Evolutionary conservation across 1,284 basidiomycete species (phyloP).

Genomic region (Pseudozyma flocculosa): DNA sequence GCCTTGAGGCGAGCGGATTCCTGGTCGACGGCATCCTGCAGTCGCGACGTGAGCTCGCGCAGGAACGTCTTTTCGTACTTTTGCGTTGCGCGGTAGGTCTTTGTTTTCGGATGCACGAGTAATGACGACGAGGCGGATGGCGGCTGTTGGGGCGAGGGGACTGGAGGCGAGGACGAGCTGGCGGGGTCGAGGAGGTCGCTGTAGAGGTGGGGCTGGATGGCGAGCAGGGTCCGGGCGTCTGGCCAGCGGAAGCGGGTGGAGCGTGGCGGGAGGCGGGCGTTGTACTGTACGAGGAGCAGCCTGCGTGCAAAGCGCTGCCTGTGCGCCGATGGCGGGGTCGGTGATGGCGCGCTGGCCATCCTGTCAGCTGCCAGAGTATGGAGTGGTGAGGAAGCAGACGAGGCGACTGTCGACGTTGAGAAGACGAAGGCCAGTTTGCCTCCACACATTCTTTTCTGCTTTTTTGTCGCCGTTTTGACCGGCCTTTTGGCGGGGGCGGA

Average conservation of each 20-base stretch:
- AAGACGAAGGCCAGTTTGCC: too few species aligned
- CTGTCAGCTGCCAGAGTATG: too few species aligned
- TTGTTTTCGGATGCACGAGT: neutral
- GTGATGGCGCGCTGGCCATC: too few species aligned
- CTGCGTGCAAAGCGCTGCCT: slow-evolving; percentile 6
- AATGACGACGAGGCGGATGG: neutral
- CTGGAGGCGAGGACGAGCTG: too few species aligned
- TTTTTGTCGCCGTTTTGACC: too few species aligned
- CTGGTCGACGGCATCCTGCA: slow-evolving; percentile 26
- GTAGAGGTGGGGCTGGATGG: slow-evolving; percentile 18
- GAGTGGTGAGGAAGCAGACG: too few species aligned
- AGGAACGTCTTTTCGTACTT: slow-evolving; percentile 28
- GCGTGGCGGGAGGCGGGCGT: slow-evolving; percentile 22
- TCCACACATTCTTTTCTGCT: too few species aligned
- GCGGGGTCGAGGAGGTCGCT: slow-evolving; percentile 23
- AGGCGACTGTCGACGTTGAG: too few species aligned
- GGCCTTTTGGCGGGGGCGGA: too few species aligned
- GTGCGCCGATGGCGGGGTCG: too few species aligned
- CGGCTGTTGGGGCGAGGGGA: neutral
- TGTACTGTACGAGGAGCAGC: slow-evolving; percentile 24
- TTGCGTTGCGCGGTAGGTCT: slow-evolving; percentile 7
- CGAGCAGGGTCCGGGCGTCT: slow-evolving; percentile 8
- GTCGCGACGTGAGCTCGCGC: slow-evolving; percentile 18
- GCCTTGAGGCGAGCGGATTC: slow-evolving; percentile 11
- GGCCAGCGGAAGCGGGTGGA: slow-evolving; percentile 30